These are phyloP conservation scores for Neurospora sp. DNA, from an alignment of 495 filamentous ascomycete genomes.

Conservation along the genomic window DNA sequence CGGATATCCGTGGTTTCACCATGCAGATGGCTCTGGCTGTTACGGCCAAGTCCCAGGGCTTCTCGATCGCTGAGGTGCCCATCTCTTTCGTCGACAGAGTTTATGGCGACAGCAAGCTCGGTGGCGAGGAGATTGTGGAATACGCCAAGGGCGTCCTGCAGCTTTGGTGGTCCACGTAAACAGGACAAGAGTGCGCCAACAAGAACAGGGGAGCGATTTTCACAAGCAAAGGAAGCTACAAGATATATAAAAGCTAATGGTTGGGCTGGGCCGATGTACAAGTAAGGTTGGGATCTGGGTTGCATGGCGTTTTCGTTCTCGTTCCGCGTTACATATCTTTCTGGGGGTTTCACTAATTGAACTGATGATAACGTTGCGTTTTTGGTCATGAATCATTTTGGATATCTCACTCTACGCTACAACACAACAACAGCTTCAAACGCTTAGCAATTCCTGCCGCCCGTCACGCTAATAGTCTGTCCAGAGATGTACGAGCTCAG, in stretches of 20 bases:
- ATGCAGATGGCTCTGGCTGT: slow-evolving; percentile 96
- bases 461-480: slow-evolving; percentile 77
- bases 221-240: background rate
- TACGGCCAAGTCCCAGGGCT: slow-evolving; percentile 86
- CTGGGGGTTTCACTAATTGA: background rate
- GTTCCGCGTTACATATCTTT: slow-evolving; percentile 1
- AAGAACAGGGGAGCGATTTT: background rate
- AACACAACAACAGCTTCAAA: background rate
- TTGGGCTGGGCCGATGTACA: slow-evolving; percentile 2
- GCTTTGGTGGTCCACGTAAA: slow-evolving; percentile 61
- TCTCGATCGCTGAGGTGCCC: slow-evolving; percentile 81
- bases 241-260: background rate
- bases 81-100: slow-evolving; percentile 93
- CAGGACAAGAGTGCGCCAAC: background rate
- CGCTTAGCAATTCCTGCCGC: slow-evolving; percentile 66
- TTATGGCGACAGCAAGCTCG: slow-evolving; percentile 91
- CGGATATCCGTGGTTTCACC: slow-evolving; percentile 89
- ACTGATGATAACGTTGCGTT: background rate
- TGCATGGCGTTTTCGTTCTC: slow-evolving; percentile 12
- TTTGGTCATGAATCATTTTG: background rate
- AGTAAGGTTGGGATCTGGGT: background rate
- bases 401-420: background rate
- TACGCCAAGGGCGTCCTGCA: slow-evolving; percentile 88
- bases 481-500: slow-evolving; percentile 73
- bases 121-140: slow-evolving; percentile 93